These are phyloP conservation scores for Ceratobasidium sp. DNA, from an alignment of 1,284 basidiomycete genomes.

Conservation along the genomic window DNA sequence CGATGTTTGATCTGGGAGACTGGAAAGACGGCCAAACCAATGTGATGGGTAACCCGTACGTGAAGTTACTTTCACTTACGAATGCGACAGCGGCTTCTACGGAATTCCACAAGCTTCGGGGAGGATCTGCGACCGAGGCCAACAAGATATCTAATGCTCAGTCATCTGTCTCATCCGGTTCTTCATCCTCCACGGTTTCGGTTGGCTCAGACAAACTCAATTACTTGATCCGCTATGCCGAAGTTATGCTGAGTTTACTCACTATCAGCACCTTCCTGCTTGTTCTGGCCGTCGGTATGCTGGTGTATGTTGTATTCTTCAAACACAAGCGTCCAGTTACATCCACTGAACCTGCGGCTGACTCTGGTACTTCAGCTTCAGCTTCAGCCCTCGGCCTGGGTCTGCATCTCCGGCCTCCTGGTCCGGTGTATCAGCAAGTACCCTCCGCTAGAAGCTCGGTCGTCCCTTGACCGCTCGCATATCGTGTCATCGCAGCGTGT, in stretches of 20 bases:
- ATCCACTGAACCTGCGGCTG: background rate
- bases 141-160: slow-evolving; percentile 37
- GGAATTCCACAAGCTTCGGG: slow-evolving; percentile 73
- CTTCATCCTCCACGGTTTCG: background rate
- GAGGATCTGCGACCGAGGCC: slow-evolving; percentile 55
- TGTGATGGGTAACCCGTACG: slow-evolving; percentile 69
- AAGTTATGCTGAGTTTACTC: slow-evolving; percentile 22
- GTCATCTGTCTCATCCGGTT: slow-evolving; percentile 1
- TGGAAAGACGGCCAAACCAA: slow-evolving; percentile 60
- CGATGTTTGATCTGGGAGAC: slow-evolving; percentile 89
- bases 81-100: slow-evolving; percentile 72
- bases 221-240: slow-evolving; percentile 13
- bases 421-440: slow-evolving; percentile 20
- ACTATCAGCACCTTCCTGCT: slow-evolving; percentile 14
- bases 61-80: slow-evolving; percentile 74
- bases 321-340: background rate
- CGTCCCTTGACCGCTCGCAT: slow-evolving; percentile 22
- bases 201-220: background rate
- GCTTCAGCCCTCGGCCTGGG: slow-evolving; percentile 14
- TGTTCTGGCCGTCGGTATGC: background rate
- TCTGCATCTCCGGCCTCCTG: slow-evolving; percentile 26
- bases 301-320: slow-evolving; percentile 30
- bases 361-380: background rate
- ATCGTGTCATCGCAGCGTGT: background rate
- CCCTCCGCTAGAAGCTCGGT: slow-evolving; percentile 16